Conservation (phyloP, 495 filamentous ascomycete species). For the Haplographium delicatum region DNA sequence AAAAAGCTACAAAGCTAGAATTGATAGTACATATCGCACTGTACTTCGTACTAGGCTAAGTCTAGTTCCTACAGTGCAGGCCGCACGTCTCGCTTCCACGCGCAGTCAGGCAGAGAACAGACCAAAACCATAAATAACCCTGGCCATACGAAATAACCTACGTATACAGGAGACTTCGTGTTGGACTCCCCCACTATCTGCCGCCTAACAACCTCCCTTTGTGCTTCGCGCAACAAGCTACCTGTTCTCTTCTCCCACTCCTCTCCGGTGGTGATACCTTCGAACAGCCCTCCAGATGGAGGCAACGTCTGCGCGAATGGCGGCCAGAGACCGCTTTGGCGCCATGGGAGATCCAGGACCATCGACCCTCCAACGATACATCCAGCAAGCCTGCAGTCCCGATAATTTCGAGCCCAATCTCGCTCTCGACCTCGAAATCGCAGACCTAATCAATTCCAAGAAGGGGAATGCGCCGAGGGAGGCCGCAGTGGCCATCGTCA, state of each 20-base stretch:
- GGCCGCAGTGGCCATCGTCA: slow-evolving; percentile 89
- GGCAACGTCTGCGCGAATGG: slow-evolving; percentile 91
- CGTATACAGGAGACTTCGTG: too few relatives aligned
- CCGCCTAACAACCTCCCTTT: slow-evolving; percentile 13
- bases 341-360: slow-evolving; percentile 70
- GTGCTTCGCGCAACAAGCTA: slow-evolving; percentile 11
- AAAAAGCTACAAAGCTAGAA: too few relatives aligned
- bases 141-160: too few relatives aligned
- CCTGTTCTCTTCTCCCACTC: not conserved
- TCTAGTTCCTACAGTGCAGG: too few relatives aligned
- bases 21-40: too few relatives aligned
- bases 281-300: slow-evolving; percentile 53
- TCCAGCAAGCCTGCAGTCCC: slow-evolving; percentile 91
- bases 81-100: slow-evolving; percentile 6
- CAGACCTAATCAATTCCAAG: slow-evolving; percentile 94
- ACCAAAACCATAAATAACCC: too few relatives aligned
- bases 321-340: slow-evolving; percentile 91
- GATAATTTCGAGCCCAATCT: slow-evolving; percentile 97
- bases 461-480: slow-evolving; percentile 96
- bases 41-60: too few relatives aligned
- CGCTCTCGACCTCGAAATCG: slow-evolving; percentile 91
- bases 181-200: slow-evolving; percentile 20
- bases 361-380: slow-evolving; percentile 88
- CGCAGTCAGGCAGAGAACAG: too few relatives aligned
- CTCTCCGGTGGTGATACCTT: slow-evolving; percentile 6